Conservation (phyloP, 805 yeast species). For the Pichia ethanolica region DNA sequence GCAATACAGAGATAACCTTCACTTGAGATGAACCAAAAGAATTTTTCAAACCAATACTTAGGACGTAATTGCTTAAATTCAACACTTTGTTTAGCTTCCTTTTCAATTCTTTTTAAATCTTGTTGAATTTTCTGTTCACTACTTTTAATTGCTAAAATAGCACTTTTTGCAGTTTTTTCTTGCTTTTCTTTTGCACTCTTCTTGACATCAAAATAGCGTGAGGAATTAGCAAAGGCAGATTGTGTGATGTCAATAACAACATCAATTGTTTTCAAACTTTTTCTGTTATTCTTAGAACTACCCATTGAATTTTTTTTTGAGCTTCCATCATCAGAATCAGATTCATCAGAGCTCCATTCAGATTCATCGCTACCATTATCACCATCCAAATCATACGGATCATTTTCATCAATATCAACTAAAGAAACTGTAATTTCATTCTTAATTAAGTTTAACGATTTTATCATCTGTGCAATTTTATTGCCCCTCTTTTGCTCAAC, state of each 20-base stretch:
- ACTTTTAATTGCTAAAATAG: conserved; percentile 69
- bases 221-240: conserved; percentile 86
- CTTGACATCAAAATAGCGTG: conserved; percentile 70
- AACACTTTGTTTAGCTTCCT: conserved; percentile 42
- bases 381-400: conserved; percentile 20
- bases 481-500: conserved; percentile 65
- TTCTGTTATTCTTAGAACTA: background rate
- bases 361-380: conserved; percentile 21
- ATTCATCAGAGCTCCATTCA: conserved; percentile 20
- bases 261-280: conserved; percentile 28
- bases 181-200: conserved; percentile 73
- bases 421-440: conserved; percentile 56
- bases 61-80: conserved; percentile 53
- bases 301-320: conserved; percentile 4
- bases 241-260: conserved; percentile 61
- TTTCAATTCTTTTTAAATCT: conserved; percentile 60
- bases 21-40: conserved; percentile 85
- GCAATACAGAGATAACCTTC: conserved; percentile 84
- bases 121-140: conserved; percentile 71
- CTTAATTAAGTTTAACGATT: conserved; percentile 63
- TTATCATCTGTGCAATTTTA: conserved; percentile 52
- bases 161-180: conserved; percentile 68
- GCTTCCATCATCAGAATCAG: conserved; percentile 23
- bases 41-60: conserved; percentile 90
- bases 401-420: conserved; percentile 38